Conservation (phyloP, 163 green algal species). For the Scenedesmus sp. region DNA sequence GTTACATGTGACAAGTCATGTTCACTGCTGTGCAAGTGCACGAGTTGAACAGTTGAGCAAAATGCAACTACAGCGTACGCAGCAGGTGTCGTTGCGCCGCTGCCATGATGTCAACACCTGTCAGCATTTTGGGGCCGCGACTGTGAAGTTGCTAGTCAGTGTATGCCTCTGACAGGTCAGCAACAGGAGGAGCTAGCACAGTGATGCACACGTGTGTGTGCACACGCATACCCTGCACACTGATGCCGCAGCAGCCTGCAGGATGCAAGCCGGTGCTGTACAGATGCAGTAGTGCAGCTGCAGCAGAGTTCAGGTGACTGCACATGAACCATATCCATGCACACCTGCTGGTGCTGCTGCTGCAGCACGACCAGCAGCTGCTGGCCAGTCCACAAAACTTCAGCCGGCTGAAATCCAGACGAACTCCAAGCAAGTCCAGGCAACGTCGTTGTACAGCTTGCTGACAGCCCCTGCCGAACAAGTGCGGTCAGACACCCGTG, state of each 20-base stretch:
- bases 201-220: not conserved
- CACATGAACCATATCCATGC: not conserved
- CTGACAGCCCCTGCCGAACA: not conserved
- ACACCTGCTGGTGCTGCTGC: constrained; percentile 4
- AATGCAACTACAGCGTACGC: too few species aligned
- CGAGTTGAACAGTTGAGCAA: too few species aligned
- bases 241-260: not conserved
- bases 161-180: too few species aligned
- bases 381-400: not conserved
- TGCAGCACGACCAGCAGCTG: not conserved
- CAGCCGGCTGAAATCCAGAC: not conserved
- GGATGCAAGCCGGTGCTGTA: not conserved
- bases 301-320: not conserved
- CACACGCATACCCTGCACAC: not conserved
- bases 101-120: too few species aligned
- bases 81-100: too few species aligned
- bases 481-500: not conserved
- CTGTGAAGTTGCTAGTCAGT: too few species aligned
- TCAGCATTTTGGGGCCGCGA: too few species aligned
- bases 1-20: too few species aligned
- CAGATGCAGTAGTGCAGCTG: not conserved
- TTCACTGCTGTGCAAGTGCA: too few species aligned
- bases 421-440: not conserved
- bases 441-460: not conserved
- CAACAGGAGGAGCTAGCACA: too few species aligned